Percentiles rank a stretch among this genome's conserved stretches.
Conservation (phyloP, 2,329 filamentous ascomycete species). For the Clonostachys sp. region DNA sequence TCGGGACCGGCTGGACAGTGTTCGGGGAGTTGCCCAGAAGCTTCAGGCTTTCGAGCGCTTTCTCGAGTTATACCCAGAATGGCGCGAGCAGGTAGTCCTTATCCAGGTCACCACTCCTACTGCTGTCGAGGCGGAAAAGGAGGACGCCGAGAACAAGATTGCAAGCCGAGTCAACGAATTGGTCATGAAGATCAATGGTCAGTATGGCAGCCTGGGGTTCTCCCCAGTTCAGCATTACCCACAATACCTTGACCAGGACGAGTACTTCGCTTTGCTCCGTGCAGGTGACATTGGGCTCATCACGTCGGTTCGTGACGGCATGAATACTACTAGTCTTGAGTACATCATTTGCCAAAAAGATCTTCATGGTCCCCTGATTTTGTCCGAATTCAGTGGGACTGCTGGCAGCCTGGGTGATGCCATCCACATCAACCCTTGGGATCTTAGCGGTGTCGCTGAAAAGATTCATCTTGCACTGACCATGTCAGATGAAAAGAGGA, state of each 20-base stretch:
- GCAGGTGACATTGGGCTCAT: slow-evolving; percentile 89
- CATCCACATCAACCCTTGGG: slow-evolving; percentile 97
- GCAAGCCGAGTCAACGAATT: slow-evolving; percentile 87
- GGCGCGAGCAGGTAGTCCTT: slow-evolving; percentile 86
- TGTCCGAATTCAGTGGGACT: slow-evolving; percentile 95
- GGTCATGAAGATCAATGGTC: slow-evolving; percentile 86
- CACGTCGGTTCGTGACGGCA: slow-evolving; percentile 91
- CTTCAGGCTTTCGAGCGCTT: slow-evolving; percentile 92
- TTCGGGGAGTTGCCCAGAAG: slow-evolving; percentile 92
- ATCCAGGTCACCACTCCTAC: slow-evolving; percentile 94
- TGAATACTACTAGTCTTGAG: slow-evolving; percentile 96
- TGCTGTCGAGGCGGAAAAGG: slow-evolving; percentile 71
- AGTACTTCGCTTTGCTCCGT: slow-evolving; percentile 92
- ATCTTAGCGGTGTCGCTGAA: slow-evolving; percentile 76
- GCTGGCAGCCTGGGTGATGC: slow-evolving; percentile 80
- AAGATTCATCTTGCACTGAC: slow-evolving; percentile 78
- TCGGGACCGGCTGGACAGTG: slow-evolving; percentile 87
- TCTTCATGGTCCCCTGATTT: slow-evolving; percentile 79
- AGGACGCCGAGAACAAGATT: slow-evolving; percentile 74
- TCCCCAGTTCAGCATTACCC: slow-evolving; percentile 92
- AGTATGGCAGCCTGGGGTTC: slow-evolving; percentile 82
- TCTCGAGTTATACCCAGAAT: slow-evolving; percentile 84
- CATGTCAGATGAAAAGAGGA: slow-evolving; percentile 64
- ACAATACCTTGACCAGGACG: slow-evolving; percentile 82
- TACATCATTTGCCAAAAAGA: slow-evolving; percentile 92